Conservation (phyloP, 2,329 filamentous ascomycete genomes). For the Meredithiella fracta region DNA sequence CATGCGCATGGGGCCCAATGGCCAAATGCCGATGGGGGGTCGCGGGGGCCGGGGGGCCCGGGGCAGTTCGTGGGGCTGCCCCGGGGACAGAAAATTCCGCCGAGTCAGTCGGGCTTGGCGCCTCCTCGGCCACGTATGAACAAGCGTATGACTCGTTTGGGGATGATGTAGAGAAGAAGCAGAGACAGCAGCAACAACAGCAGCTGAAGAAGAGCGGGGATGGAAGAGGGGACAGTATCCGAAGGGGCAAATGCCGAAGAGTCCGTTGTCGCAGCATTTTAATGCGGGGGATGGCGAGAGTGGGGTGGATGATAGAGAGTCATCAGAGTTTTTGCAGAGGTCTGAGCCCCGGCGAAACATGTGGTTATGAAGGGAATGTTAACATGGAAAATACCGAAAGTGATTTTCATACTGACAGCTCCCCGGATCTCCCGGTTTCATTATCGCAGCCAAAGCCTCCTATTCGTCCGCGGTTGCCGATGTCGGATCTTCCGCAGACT, state of each 20-base stretch:
- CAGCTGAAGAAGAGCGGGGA: not conserved
- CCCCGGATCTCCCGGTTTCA: no score
- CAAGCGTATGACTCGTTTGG: slow-evolving; percentile 44
- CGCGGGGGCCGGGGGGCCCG: slow-evolving; percentile 14
- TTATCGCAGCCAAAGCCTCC: not conserved
- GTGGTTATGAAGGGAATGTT: not conserved
- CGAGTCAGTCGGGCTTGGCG: slow-evolving; percentile 22
- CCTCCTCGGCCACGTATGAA: slow-evolving; percentile 32
- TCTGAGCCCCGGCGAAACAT: not conserved
- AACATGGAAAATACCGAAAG: no score
- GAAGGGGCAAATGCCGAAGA: slow-evolving; percentile 4
- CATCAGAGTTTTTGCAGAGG: not conserved
- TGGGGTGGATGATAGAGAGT: not conserved
- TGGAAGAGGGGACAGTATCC: not conserved
- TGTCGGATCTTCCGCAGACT: slow-evolving; percentile 1
- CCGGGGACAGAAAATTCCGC: slow-evolving; percentile 16
- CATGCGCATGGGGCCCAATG: slow-evolving; percentile 11
- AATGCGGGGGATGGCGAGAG: not conserved
- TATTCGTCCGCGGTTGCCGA: not conserved
- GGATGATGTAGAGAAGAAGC: slow-evolving; percentile 32
- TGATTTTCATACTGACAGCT: not conserved
- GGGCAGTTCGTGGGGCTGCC: slow-evolving; percentile 15
- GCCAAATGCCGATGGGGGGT: slow-evolving; percentile 15
- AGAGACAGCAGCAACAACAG: not conserved
- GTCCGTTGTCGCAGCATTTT: slow-evolving; percentile 4